Evolutionary conservation across 768 basidiomycete genomes (phyloP), one percentile per base, ranked within the genome.

Genomic region (Boletus pseudo-olivaceus): DNA sequence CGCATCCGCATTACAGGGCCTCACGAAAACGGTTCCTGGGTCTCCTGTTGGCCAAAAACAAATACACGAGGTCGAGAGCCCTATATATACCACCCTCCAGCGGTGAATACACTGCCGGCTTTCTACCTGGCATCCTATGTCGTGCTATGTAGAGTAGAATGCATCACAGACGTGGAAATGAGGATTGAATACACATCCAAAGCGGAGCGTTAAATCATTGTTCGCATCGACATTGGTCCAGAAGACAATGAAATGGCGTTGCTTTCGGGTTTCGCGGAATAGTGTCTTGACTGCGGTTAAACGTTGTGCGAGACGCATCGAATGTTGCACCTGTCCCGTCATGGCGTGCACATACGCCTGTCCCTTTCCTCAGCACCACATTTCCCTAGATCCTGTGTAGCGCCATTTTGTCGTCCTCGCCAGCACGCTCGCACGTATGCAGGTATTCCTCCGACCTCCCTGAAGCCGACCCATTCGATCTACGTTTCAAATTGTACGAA

Each of bases 11-110:
- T 51, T 45, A 8, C 68, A 98, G 96, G 93, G 93, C 62, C 80
- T 98, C 55, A 82, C 77, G 38, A 98, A 98, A 75, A 84, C 82
- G 41, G 94, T 98, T 61, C 96, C 96, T 26, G 95, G 93, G 8
- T 77, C 90, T 41, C 88, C 96, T 55, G 79, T 79, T 59, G 92
- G 88, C 55, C 79, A 90, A 71, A 79, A 81, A 34, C 93, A 83
- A 54, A 84, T 98, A 69, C 93, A 98, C 72, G 94, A 98, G 69
- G 82, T 93, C 67, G 78, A 85, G 72, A 88, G 76, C 54, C 93
- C 95, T 4, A 81, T 96, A 67, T 93, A 83, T 76, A 87, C 82
- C 60, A 75, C 83, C 40, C 77, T 93, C 61, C 94, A 96, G 79
- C 95, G 94, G 76, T 96, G 75, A 71, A 51, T 51, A 30, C 20